Percentiles rank a stretch among this genome's conserved stretches.
phyloP scores from a whole-genome alignment of 805 yeast genomes.

The Nakazawaea holstii region DNA sequence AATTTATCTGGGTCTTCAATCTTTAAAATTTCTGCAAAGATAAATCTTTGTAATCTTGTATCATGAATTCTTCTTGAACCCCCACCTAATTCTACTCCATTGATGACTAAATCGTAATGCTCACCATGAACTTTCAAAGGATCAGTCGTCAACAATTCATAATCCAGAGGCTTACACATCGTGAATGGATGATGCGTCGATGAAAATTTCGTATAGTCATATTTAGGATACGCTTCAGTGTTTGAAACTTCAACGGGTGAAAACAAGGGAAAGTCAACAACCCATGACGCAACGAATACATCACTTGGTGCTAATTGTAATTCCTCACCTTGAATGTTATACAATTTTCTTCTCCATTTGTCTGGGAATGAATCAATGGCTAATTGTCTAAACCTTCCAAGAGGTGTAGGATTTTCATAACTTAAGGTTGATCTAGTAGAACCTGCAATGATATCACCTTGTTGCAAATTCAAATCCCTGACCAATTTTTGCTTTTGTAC shows the following conservation, averaged over 20 bases:
- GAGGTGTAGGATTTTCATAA: constrained; percentile 93
- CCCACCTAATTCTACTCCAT: constrained; percentile 96
- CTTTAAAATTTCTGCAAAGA: constrained; percentile 59
- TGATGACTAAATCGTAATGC: constrained; percentile 89
- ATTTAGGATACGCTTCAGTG: constrained; percentile 50
- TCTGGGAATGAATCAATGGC: constrained; percentile 52
- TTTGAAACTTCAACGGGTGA: constrained; percentile 54
- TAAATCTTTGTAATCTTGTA: constrained; percentile 64
- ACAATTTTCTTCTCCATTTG: constrained; percentile 38
- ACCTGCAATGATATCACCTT: constrained; percentile 75
- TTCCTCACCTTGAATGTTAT: constrained; percentile 12
- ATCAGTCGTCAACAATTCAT: constrained; percentile 41
- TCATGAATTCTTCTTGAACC: constrained; percentile 96
- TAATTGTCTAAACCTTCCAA: constrained; percentile 80
- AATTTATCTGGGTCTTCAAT: constrained; percentile 53
- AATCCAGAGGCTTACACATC: constrained; percentile 75
- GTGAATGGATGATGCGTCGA: constrained; percentile 98
- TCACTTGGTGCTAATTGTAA: constrained; percentile 23
- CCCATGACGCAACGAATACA: constrained; percentile 70
- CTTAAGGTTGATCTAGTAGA: constrained; percentile 65
- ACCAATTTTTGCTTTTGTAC: constrained; percentile 21
- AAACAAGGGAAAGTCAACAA: constrained; percentile 88
- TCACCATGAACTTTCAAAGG: constrained; percentile 76
- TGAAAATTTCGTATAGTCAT: constrained; percentile 40
- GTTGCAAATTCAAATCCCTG: constrained; percentile 33